Base-by-base conservation (phyloP, 352 stramenopile species). In the Phytophthora citrophthora region DNA sequence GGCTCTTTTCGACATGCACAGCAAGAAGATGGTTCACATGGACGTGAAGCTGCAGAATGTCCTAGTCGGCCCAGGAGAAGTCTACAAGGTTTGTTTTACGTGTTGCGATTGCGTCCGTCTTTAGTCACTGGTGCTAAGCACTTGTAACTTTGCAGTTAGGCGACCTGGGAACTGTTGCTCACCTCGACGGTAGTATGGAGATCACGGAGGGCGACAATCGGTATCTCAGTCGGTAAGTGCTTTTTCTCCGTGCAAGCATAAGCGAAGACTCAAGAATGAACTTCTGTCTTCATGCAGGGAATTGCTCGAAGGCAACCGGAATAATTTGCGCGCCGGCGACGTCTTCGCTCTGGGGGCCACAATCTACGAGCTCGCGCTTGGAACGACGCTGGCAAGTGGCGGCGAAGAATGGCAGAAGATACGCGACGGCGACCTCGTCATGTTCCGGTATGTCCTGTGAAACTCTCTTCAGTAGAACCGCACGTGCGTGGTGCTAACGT, bases 21-120 rank as follows among this genome's bases (percentile, higher is more conserved):
- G 65, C 27, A 82, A 84, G 57, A 88, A 92, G 54, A 92, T 96
- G 63, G 88, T 93, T 18, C 88, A 96, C 61, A 91, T 96, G 84
- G 88, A 96, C 60, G 82, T 96, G 47, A 96, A 96, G 65, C 61
- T 94, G 9, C 84, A 91, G 59, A 96, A 96, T 64, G 77, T 96
- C 11, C 61, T 96, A 8, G 62, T 91, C 9, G 70, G 75, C 8
- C 59, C 77, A 2, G 80, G 71, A 9, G 83, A 90, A 12, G 52
- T 91, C 13, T 95, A 92, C 73, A 95, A 95, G 75, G 81, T 90
- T 50, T 59, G 52, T 38, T 36, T 23, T 24, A 56, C 43, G 23
- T 55, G 45, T 43, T 61, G 13, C 4, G 24, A 32, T n/a, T 36
- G 8, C 54, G 43, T 55, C 16, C 24, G 20, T 20, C 20, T 26